These are phyloP conservation scores for Colletotrichum graminicola DNA, from an alignment of 2,329 filamentous ascomycete species.

Conservation along the genomic window DNA sequence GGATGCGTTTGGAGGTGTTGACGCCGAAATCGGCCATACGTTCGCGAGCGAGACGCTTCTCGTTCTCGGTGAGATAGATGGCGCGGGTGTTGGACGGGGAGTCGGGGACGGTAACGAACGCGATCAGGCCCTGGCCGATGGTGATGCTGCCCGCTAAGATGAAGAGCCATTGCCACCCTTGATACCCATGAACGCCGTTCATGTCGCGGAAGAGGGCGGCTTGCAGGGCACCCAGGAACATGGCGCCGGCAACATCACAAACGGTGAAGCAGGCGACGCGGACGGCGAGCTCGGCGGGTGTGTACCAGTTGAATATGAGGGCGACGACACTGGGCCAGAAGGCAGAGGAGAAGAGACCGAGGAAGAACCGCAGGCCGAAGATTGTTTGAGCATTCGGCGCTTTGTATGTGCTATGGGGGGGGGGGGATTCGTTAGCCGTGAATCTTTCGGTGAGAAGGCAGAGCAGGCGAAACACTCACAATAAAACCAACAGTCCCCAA, in stretches of 20 bases:
- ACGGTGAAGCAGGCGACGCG: slow-evolving; percentile 59
- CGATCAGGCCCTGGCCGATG: slow-evolving; percentile 55
- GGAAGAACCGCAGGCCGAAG: slow-evolving; percentile 53
- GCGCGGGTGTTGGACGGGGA: slow-evolving; percentile 49
- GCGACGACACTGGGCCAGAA: slow-evolving; percentile 52
- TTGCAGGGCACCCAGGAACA: slow-evolving; percentile 60
- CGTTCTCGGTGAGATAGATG: slow-evolving; percentile 47
- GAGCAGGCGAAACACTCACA: slow-evolving; percentile 7
- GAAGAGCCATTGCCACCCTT: slow-evolving; percentile 62
- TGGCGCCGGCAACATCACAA: slow-evolving; percentile 57
- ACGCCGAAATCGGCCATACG: slow-evolving; percentile 49
- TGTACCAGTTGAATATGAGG: slow-evolving; percentile 64
- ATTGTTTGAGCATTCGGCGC: slow-evolving; percentile 49
- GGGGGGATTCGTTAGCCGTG: slow-evolving; percentile 16
- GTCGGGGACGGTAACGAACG: slow-evolving; percentile 55
- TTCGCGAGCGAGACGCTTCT: slow-evolving; percentile 46
- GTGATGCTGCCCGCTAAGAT: slow-evolving; percentile 60
- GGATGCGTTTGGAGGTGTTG: slow-evolving; percentile 48
- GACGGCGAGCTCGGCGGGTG: slow-evolving; percentile 54
- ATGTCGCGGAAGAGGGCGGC: slow-evolving; percentile 57
- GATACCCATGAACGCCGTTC: slow-evolving; percentile 55
- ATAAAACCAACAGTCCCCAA: slow-evolving; percentile 47
- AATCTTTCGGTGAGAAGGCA: background rate
- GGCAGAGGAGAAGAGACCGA: slow-evolving; percentile 51
- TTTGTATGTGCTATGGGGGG: slow-evolving; percentile 42